phyloP scores from a whole-genome alignment of 1,284 basidiomycete species.

The Cryptococcus deneoformans region DNA sequence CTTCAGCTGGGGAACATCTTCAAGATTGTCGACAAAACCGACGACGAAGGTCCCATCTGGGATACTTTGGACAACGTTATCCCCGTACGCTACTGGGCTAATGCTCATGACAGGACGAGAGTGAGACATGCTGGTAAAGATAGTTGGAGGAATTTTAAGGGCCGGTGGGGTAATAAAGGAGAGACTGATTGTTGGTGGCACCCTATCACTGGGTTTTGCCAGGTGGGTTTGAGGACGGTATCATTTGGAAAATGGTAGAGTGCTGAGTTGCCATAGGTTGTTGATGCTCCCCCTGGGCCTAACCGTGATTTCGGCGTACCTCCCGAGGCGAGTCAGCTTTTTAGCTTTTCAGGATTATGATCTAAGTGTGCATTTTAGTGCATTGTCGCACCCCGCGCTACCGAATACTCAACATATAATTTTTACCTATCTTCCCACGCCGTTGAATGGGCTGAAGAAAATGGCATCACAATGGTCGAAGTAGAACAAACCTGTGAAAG shows the following conservation, averaged over 20 bases:
- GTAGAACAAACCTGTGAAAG: conserved; percentile 40
- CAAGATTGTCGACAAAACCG: conserved; percentile 41
- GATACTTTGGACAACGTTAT: conserved; percentile 40
- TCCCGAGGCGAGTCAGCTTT: conserved; percentile 27
- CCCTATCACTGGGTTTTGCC: conserved; percentile 32
- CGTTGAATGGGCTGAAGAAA: no score
- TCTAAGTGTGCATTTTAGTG: no score
- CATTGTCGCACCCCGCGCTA: no score
- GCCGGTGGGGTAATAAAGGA: conserved; percentile 43
- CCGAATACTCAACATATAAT: no score
- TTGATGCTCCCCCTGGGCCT: conserved; percentile 41
- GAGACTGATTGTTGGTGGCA: conserved; percentile 42
- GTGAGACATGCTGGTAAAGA: conserved; percentile 24
- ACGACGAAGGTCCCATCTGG: conserved; percentile 44
- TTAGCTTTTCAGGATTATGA: background rate
- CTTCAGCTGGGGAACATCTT: conserved; percentile 25
- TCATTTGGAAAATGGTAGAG: no score
- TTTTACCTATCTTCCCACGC: conserved; percentile 8
- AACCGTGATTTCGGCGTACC: conserved; percentile 38
- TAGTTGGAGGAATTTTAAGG: conserved; percentile 41
- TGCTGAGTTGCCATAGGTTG: conserved; percentile 14
- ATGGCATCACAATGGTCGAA: conserved; percentile 20
- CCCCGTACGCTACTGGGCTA: conserved; percentile 36
- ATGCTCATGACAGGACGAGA: conserved; percentile 17
- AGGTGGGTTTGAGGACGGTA: conserved; percentile 18